Conservation (phyloP, 2,329 filamentous ascomycete genomes). For the Fusarium sp. region DNA sequence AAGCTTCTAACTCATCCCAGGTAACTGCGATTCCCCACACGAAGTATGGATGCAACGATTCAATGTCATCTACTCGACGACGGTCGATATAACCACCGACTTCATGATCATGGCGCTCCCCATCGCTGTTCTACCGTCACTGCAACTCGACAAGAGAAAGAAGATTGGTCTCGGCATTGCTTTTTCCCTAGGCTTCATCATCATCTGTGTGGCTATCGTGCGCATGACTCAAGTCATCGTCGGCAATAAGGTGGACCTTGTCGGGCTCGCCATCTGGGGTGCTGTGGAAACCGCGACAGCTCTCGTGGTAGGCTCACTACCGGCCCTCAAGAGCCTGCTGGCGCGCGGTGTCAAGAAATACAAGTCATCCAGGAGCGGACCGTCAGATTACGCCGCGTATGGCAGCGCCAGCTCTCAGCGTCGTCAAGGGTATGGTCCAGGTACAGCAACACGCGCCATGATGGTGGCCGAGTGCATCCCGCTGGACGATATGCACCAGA, state of each 20-base stretch:
- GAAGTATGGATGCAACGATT: conserved; percentile 22
- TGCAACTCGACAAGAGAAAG: conserved; percentile 31
- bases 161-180: conserved; percentile 27
- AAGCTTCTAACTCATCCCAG: neutral
- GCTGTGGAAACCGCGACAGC: conserved; percentile 31
- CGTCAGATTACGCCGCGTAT: conserved; percentile 17
- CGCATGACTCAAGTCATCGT: conserved; percentile 35
- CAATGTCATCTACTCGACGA: conserved; percentile 31
- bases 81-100: conserved; percentile 23
- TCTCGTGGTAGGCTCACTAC: conserved; percentile 25
- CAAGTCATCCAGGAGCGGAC: conserved; percentile 5
- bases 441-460: conserved; percentile 4
- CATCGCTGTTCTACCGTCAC: conserved; percentile 23
- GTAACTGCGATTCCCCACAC: conserved; percentile 10
- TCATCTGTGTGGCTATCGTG: conserved; percentile 23
- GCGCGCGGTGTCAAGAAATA: conserved; percentile 29
- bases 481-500: conserved; percentile 14
- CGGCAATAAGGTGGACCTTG: conserved; percentile 22
- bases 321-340: conserved; percentile 25
- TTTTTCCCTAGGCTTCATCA: conserved; percentile 27
- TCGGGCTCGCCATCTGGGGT: conserved; percentile 30
- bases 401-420: conserved; percentile 3
- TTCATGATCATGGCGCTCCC: conserved; percentile 36
- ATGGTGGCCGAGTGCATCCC: conserved; percentile 19
- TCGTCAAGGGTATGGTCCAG: conserved; percentile 18